Conservation (phyloP, 441 rosid species). For the Arabidopsis hybrid region DNA sequence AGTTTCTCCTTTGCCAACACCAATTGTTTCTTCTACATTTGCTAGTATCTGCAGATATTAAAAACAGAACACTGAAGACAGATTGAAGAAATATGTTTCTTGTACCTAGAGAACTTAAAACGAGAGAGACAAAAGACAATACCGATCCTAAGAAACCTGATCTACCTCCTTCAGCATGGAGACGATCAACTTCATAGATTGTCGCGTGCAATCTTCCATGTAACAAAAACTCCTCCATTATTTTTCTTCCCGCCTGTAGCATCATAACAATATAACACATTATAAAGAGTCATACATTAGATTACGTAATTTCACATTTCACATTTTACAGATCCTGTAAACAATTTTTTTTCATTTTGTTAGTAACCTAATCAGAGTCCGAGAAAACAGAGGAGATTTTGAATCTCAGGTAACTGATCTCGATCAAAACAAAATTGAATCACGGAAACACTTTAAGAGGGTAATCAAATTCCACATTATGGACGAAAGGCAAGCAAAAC, state of each 20-base stretch:
- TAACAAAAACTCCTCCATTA: conserved; percentile 73
- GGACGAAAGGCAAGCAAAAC: not conserved
- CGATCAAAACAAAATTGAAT: conserved; percentile 1
- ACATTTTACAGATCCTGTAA: not conserved
- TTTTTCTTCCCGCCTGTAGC: conserved; percentile 48
- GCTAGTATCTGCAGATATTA: conserved; percentile 59
- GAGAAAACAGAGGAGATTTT: not conserved
- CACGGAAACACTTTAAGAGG: not conserved
- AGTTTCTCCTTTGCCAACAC: conserved; percentile 79
- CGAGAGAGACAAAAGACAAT: conserved; percentile 10
- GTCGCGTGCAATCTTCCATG: conserved; percentile 93
- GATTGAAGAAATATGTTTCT: not conserved
- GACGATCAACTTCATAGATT: conserved; percentile 83
- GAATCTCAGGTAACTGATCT: not conserved
- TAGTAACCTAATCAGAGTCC: not conserved
- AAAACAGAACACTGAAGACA: conserved; percentile 10
- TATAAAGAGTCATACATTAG: not conserved
- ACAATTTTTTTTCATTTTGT: not conserved
- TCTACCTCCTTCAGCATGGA: conserved; percentile 50
- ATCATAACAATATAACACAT: not conserved
- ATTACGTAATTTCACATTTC: not conserved
- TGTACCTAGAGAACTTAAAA: not conserved
- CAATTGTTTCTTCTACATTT: conserved; percentile 77
- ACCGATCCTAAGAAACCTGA: conserved; percentile 52
- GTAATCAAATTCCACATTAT: conserved; percentile 11